Evolutionary conservation across 257 asterid species (phyloP).

Genomic region (Coffea canephora): DNA sequence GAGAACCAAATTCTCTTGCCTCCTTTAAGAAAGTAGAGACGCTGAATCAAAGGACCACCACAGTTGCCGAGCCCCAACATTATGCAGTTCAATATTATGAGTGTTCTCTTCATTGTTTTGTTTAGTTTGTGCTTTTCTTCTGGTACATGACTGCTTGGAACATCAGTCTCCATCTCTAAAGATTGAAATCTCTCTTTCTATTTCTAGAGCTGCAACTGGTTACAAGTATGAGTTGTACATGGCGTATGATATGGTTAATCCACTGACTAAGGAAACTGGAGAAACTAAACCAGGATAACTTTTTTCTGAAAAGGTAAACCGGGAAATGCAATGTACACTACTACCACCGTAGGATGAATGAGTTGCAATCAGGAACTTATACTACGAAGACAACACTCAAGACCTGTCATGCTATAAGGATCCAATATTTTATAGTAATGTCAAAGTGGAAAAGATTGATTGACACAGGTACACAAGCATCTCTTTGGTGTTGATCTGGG

Average conservation of each 20-base stretch:
- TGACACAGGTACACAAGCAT: neutral
- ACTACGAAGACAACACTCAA: neutral
- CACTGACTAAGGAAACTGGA: neutral
- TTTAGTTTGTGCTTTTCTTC: conserved; percentile 5
- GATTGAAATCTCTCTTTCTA: neutral
- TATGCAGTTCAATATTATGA: conserved; percentile 21
- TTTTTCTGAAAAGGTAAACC: neutral
- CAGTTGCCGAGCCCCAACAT: conserved; percentile 33
- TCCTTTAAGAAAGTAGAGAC: conserved; percentile 33
- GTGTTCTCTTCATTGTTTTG: conserved; percentile 19
- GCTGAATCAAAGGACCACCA: conserved; percentile 27
- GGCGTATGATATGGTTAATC: neutral
- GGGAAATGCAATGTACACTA: neutral
- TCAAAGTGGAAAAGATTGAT: neutral
- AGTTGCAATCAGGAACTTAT: neutral
- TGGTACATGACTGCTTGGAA: neutral
- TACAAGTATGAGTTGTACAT: neutral
- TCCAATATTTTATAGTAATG: neutral
- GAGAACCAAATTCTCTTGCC: conserved; percentile 35
- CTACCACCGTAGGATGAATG: neutral
- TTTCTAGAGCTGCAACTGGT: neutral
- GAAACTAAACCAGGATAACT: neutral
- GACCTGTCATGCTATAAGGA: neutral
- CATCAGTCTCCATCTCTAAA: conserved; percentile 15
- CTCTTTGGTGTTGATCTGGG: neutral